A percentile compares a stretch with the other conserved stretches of the same genome.
These are phyloP conservation scores for Akanthomyces lecanii DNA, from an alignment of 2,329 filamentous ascomycete species.

Conservation along the genomic window DNA sequence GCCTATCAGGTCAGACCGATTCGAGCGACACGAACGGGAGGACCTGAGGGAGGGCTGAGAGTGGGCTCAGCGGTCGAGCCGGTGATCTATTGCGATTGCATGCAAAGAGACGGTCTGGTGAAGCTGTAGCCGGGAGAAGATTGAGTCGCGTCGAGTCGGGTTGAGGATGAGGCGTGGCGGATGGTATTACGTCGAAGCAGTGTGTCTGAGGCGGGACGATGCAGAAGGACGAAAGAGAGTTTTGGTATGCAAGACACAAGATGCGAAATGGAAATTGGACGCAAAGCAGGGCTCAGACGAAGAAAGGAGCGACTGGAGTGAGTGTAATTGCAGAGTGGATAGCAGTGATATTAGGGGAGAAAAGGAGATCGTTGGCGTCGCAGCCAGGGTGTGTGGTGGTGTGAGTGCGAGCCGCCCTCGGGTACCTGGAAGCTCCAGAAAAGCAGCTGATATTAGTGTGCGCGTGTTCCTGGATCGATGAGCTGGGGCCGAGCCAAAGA, in stretches of 20 bases:
- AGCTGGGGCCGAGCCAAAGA: neutral
- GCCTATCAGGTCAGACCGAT: conserved; percentile 15
- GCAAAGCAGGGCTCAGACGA: conserved; percentile 17
- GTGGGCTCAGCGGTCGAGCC: conserved; percentile 16
- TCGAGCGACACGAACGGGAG: conserved; percentile 9
- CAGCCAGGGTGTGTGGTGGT: conserved; percentile 15
- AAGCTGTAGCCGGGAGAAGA: conserved; percentile 3
- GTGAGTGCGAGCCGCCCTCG: conserved; percentile 9
- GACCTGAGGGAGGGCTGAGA: conserved; percentile 8
- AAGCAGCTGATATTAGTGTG: conserved; percentile 10
- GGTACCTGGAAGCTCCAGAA: conserved; percentile 10
- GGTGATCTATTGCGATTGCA: conserved; percentile 13
- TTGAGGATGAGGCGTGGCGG: conserved; percentile 1
- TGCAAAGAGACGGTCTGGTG: conserved; percentile 2
- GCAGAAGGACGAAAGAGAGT: conserved; percentile 5
- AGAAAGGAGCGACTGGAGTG: conserved; percentile 39
- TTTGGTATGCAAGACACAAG: conserved; percentile 16
- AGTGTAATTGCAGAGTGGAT: conserved; percentile 36
- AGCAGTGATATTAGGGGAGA: conserved; percentile 33
- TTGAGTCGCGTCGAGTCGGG: conserved; percentile 10
- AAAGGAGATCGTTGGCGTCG: conserved; percentile 30
- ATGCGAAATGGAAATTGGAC: conserved; percentile 24
- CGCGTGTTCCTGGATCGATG: neutral
- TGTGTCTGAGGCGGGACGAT: conserved; percentile 12
- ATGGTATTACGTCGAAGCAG: conserved; percentile 1